Base-by-base conservation (phyloP, 23 red algal species). In the Pyropia yezoensis region DNA sequence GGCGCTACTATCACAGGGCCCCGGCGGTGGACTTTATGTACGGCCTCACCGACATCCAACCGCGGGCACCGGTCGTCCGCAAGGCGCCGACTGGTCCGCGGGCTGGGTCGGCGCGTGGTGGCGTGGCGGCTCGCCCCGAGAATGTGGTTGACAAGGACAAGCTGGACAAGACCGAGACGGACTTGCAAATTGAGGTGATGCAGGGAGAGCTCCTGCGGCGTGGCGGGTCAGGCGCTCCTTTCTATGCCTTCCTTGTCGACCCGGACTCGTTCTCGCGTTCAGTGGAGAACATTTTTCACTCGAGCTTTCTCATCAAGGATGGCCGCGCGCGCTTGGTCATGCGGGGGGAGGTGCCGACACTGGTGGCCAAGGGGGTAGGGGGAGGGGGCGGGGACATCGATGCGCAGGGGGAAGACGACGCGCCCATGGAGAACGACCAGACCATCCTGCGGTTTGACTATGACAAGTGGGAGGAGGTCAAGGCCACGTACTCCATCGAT, bases 271-370 rank as follows among this genome's bases (percentile, higher is more conserved):
- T 87, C 56, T 58, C 73, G 57, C 72, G 78, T 11, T 67, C 76
- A 3, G 63, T 96, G 52, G 90, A 96, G 62, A 96, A 96, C 73
- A 54, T 88, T 59, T 96, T 96, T 78, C 82, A 96, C 59, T 54
- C 68, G 8, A 82, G 75, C n/a, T 96, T 96, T 69, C 82, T 96
- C 45, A 76, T 96, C 25, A 85, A 85, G 74, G 90, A 96, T 33
- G 71, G 77, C 27, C 59, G 57, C 18, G 90, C 76, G 8, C 19
- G 63, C 61, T 57, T 91, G 53, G 64, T 70, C 50, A 59, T 82
- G 16, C 74, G 77, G n/a, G 54, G 53, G 47, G 71, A 76, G 6
- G 67, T 52, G 32, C 70, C 63, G 9, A 67, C 67, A 61, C 67
- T 91, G 33, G 21, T 49, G 59, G 73, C 79, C 54, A 49, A 52